These are phyloP conservation scores for Verruconis gallopava DNA, from an alignment of 2,329 filamentous ascomycete species.

Conservation along the genomic window DNA sequence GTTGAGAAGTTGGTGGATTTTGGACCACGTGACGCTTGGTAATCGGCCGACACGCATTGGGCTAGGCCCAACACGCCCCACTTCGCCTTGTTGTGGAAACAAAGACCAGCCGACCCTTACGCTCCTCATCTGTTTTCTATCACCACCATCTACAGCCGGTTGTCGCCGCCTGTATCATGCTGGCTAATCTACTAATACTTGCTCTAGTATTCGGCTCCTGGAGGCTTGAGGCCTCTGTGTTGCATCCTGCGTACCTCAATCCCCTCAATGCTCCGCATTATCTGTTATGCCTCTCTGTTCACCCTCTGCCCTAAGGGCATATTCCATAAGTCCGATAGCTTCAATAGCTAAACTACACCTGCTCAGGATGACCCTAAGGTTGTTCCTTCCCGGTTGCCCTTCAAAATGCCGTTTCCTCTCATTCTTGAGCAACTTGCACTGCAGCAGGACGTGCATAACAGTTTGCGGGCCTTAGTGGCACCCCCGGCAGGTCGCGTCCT, in stretches of 20 bases:
- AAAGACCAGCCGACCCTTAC: conserved; percentile 1
- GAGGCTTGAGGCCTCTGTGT: neutral
- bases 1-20: no score
- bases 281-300: neutral
- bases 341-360: conserved; percentile 13
- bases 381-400: no score
- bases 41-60: no score
- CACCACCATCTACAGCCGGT: no score
- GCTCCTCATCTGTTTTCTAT: neutral
- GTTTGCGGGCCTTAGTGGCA: conserved; percentile 17
- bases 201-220: neutral
- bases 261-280: neutral
- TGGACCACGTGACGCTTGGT: no score
- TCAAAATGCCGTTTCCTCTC: no score
- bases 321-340: conserved; percentile 10
- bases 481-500: no score
- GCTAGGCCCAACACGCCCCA: conserved; percentile 1
- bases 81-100: conserved; percentile 1
- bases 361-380: conserved; percentile 12
- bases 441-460: conserved; percentile 20
- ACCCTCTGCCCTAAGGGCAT: neutral
- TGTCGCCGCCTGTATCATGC: no score
- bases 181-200: neutral
- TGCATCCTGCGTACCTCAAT: neutral
- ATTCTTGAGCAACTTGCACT: conserved; percentile 20